Base-by-base conservation (phyloP, 2,329 filamentous ascomycete species). In the Penicillium sp. region DNA sequence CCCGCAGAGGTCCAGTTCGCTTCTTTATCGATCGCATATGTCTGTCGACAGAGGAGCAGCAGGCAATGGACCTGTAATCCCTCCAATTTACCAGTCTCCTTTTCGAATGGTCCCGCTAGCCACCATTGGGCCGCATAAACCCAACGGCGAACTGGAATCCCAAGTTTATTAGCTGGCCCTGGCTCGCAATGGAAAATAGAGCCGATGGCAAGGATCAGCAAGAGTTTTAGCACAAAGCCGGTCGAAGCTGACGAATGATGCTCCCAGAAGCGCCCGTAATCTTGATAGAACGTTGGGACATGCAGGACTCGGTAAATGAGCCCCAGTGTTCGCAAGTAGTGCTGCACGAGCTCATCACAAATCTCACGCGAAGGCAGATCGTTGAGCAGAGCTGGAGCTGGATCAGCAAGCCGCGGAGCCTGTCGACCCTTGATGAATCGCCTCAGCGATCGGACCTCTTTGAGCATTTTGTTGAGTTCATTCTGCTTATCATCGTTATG, bases 51-150 rank as follows among this genome's bases (percentile, higher is more conserved):
- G 12, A 74, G 53, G 3, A 74, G 55, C 3, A 65, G 48, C 6
- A 75, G 59, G 23, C 69, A 71, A 15, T 70, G 54, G 1, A 69
- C 58, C 49, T 75, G 73, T 3, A 75, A 46, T 1, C 68, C 68
- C 30, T 59, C 62, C 13, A 73, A 36, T 30, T 58, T 63, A 6
- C 63, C 42, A 0, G 62, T 59, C 12, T 60, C 51, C 29, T 71
- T 70, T 34, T 68, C 63, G 15, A 67, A 60, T 4, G 71, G 70
- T 0, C 68, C 70, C 2, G 61, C 54, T 1, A 73, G 59, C 72
- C 72, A 74, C 51, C 60, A 64, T 41, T 75, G 69, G 5, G 65
- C 65, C 1, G 63, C 60, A 58, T 71, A 63, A 4, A 70, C 56
- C 68, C 69, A 72, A 2, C 41, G 57, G 1, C 51, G 45, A 30